A percentile compares a stretch with the other conserved stretches of the same genome.
phyloP scores from a whole-genome alignment of 139 green algal genomes.

The Tetraselmis striata region DNA sequence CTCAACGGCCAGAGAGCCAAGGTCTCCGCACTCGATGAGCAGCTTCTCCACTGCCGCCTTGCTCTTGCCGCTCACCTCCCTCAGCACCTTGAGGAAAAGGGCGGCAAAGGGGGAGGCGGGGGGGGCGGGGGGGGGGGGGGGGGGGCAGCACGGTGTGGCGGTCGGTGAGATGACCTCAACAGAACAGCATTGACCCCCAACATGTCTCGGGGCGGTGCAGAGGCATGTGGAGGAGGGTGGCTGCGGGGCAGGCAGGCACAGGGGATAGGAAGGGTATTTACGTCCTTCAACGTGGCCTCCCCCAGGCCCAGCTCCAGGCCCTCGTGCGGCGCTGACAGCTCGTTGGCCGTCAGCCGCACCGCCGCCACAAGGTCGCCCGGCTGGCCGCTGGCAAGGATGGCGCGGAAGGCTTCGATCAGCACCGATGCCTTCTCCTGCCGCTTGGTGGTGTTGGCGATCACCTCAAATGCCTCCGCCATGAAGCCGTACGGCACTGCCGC shows the following conservation, averaged over 20 bases:
- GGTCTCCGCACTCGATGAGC: slow-evolving; percentile 55
- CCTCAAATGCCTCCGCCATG: slow-evolving; percentile 72
- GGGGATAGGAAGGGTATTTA: no score
- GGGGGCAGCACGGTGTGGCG: no score
- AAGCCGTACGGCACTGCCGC: slow-evolving; percentile 72
- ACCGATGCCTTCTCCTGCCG: slow-evolving; percentile 61
- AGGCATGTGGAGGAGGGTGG: no score
- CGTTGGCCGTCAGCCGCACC: slow-evolving; percentile 90
- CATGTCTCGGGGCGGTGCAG: no score
- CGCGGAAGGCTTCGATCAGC: slow-evolving; percentile 69
- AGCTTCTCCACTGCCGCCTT: neutral
- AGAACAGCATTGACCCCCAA: no score
- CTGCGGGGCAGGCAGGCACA: neutral
- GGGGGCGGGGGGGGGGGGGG: no score
- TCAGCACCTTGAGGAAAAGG: slow-evolving; percentile 43
- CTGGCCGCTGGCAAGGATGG: slow-evolving; percentile 59
- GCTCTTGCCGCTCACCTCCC: slow-evolving; percentile 64
- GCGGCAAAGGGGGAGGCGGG: no score
- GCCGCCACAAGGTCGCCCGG: slow-evolving; percentile 76
- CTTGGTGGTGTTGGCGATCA: slow-evolving; percentile 47
- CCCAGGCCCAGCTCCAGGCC: slow-evolving; percentile 94
- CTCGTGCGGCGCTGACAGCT: slow-evolving; percentile 79
- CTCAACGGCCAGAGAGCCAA: slow-evolving; percentile 76
- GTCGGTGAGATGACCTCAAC: no score
- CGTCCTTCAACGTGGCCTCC: slow-evolving; percentile 87